phyloP scores from a whole-genome alignment of 345 rosid species.

The Orychophragmus violaceus region DNA sequence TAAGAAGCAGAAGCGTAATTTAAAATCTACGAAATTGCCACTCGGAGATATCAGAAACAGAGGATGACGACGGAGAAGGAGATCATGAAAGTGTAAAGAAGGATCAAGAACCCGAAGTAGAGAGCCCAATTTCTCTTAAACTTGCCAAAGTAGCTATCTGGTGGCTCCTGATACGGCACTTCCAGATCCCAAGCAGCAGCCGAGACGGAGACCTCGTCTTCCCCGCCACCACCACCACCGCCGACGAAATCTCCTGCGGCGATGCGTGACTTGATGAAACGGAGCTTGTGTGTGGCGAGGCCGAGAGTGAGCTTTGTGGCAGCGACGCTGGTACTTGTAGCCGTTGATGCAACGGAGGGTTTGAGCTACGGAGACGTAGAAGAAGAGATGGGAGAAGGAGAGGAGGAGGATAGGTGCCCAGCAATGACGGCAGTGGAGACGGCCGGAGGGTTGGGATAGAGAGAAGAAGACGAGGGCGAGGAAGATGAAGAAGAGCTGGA shows the following conservation, averaged over 20 bases:
- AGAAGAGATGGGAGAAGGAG: conserved; percentile 77
- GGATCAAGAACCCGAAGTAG: conserved; percentile 84
- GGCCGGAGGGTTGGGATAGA: conserved; percentile 45
- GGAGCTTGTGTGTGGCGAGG: conserved; percentile 80
- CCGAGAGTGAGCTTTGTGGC: conserved; percentile 96
- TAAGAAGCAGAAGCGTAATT: not conserved
- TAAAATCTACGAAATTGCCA: not conserved
- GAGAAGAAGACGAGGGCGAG: conserved; percentile 56
- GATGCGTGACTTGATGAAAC: conserved; percentile 62
- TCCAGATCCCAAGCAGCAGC: conserved; percentile 60
- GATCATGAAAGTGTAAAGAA: conserved; percentile 72
- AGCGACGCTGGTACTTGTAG: conserved; percentile 93
- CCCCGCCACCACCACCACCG: conserved; percentile 12
- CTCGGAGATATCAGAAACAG: conserved; percentile 45
- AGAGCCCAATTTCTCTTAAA: conserved; percentile 97
- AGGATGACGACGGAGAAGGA: conserved; percentile 76
- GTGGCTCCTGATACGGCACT: conserved; percentile 94
- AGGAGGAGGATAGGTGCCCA: conserved; percentile 77
- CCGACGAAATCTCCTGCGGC: conserved; percentile 38
- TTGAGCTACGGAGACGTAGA: conserved; percentile 91
- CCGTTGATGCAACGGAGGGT: conserved; percentile 94
- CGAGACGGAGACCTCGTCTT: conserved; percentile 33
- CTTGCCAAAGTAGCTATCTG: conserved; percentile 86
- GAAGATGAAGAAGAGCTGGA: conserved; percentile 90
- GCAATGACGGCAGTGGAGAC: conserved; percentile 89